Evolutionary conservation across 2,329 filamentous ascomycete species (phyloP), one percentile per base, ranked within the genome.

Genomic region (Penicillium freii): DNA sequence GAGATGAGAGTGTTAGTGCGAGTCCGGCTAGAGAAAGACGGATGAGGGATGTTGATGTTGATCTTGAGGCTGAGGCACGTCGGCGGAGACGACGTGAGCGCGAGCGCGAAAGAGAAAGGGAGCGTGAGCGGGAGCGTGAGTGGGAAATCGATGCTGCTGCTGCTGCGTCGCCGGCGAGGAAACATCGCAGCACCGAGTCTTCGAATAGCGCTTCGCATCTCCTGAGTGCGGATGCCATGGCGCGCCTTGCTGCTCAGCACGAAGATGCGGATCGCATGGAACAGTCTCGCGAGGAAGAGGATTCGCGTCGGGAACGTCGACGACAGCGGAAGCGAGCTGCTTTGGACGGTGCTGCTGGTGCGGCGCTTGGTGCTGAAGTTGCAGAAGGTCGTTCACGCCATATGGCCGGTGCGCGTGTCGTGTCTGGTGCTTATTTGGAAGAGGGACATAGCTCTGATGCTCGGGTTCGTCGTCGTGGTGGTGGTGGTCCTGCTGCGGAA

Each of bases 391-490:
- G 69, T 44, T 71, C 75, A 11, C 71, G 74, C 40, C 77, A 75
- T 49, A 72, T 73, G 42, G 81, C 80, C 62, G 84, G 85, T 68
- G 81, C 80, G 56, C 78, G 88, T 59, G 79, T 89, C n/a, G 86
- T 88, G 21, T 91, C 88, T 61, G 88, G 87, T 21, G 86, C 86
- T 0, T 75, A 88, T 19, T 77, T 89, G 64, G 88, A 91, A 67
- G 88, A 91, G 70, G 88, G 87, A 0, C 78, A 72, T 38, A 72
- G 69, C 45, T 69, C 75, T 68, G 82, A 71, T 78, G 81, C 73
- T 75, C 81, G 69, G 62, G 74, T 78, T 51, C 74, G 77, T 57
- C 77, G 81, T 42, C 68, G 72, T 60, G 67, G 72, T 38, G 69
- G 69, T 42, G 68, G 69, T 49, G 68, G 70, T 27, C 51, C 62